Conservation (phyloP, 805 yeast genomes). For the Zygotorulaspora sp. region DNA sequence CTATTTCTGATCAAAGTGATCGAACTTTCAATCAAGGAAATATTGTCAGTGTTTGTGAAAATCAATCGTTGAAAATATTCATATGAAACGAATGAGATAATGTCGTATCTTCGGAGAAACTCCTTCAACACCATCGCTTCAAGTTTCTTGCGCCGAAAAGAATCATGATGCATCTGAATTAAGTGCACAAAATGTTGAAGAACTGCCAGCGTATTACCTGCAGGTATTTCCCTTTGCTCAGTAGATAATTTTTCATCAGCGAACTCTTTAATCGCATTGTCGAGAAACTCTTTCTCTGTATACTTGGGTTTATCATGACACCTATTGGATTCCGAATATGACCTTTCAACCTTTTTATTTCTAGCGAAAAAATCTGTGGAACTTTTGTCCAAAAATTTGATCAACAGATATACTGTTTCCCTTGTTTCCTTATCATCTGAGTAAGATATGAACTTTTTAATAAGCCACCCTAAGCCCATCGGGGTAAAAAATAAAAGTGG, state of each 20-base stretch:
- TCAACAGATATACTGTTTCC: constrained; percentile 13
- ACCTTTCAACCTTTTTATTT: neutral
- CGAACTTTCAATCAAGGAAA: neutral
- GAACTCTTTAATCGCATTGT: too few relatives aligned
- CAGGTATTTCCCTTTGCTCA: too few relatives aligned
- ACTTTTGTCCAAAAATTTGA: constrained; percentile 14
- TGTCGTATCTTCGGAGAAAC: neutral
- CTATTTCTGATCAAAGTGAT: constrained; percentile 2
- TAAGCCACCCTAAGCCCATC: constrained; percentile 14
- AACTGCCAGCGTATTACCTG: too few relatives aligned
- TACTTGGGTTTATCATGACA: neutral
- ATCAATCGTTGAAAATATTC: constrained; percentile 5
- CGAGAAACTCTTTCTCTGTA: too few relatives aligned
- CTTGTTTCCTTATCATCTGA: constrained; percentile 11
- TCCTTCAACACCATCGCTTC: neutral
- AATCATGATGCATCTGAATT: neutral
- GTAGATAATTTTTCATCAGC: too few relatives aligned
- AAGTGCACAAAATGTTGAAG: neutral
- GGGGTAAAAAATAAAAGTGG: constrained; percentile 10
- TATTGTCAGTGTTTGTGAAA: constrained; percentile 5
- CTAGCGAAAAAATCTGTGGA: neutral
- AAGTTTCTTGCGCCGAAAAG: neutral
- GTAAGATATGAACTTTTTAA: constrained; percentile 9
- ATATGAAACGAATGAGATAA: constrained; percentile 1
- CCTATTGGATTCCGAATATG: neutral